Base-by-base conservation (phyloP, 179 eudicot species). In the Nepenthes alata region DNA sequence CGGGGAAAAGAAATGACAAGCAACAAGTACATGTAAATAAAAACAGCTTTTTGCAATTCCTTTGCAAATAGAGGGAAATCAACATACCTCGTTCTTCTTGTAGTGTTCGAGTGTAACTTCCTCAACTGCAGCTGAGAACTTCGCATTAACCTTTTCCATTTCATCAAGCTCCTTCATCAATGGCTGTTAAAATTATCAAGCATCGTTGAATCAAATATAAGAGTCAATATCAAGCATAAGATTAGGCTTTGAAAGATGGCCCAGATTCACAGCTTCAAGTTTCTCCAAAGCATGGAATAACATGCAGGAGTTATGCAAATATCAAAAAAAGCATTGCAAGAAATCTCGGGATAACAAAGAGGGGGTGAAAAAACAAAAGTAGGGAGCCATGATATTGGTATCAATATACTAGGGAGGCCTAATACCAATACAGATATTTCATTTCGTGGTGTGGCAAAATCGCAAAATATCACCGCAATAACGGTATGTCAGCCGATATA, bases 61-160 rank as follows among this genome's bases (percentile, higher is more conserved):
- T 12, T 14, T 51, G 6, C 4, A 44, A 58, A 70, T 37, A n/a
- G 49, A 34, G 13, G 37, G n/a, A 55, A 37, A 34, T 36, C 54
- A 63, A 37, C 53, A 49, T 83, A 89, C 98, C 95, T 89, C 95
- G 45, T 83, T 87, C 80, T 93, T 93, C 79, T 87, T 79, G 75
- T 71, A 73, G 72, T 93, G 97, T 74, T 93, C 98, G 2, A 77
- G 78, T 5, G 85, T 87, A 61, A 89, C 96, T 72, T 85, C 95
- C 77, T 89, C 98, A 65, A 93, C 93, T 47, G 97, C 97, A 80
- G 83, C 71, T n/a, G 94, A 83, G 60, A 93, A 88, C 62, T 83
- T 86, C 12, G 84, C 81, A 66, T 93, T 90, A 70, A 82, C 74
- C 75, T 83, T 87, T 70, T 83, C 97, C 87, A 93, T 77, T 71